Conservation (phyloP, 192 early-diverging fungal species). For the Podochytrium sp. region DNA sequence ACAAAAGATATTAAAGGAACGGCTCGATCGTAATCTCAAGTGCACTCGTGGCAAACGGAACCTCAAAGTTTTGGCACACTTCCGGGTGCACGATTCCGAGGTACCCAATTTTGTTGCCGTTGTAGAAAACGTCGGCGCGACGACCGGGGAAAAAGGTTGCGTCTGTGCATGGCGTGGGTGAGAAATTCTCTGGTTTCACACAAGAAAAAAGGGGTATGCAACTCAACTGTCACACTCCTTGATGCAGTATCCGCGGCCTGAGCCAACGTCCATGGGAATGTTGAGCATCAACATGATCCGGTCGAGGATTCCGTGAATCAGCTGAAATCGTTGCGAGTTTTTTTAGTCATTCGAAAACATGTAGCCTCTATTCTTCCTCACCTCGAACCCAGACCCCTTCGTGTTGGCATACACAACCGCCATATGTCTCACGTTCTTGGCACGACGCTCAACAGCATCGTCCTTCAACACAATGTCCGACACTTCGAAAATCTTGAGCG, state of each 20-base stretch:
- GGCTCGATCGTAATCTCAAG: constrained; percentile 96
- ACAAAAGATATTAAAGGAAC: constrained; percentile 68
- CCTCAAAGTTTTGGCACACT: constrained; percentile 82
- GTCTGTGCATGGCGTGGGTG: constrained; percentile 41
- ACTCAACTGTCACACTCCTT: constrained; percentile 71
- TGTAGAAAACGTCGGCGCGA: constrained; percentile 82
- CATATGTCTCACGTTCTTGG: constrained; percentile 87
- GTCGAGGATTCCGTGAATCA: constrained; percentile 91
- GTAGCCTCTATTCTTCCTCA: constrained; percentile 21
- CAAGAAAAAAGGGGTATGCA: neutral
- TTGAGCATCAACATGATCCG: constrained; percentile 84
- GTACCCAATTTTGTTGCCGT: constrained; percentile 67
- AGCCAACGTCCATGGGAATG: constrained; percentile 55
- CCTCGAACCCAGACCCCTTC: constrained; percentile 83
- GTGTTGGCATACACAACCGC: constrained; percentile 79
- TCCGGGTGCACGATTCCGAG: constrained; percentile 94
- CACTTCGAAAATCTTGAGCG: constrained; percentile 95
- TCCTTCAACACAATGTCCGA: constrained; percentile 93
- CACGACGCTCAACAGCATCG: constrained; percentile 74
- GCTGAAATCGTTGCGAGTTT: constrained; percentile 37
- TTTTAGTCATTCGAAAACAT: neutral
- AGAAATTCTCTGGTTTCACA: neutral
- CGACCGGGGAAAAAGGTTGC: constrained; percentile 91
- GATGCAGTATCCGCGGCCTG: constrained; percentile 76
- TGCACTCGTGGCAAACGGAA: constrained; percentile 83